phyloP scores from a whole-genome alignment of 1,139 yeast species.

The Pichia sp. region DNA sequence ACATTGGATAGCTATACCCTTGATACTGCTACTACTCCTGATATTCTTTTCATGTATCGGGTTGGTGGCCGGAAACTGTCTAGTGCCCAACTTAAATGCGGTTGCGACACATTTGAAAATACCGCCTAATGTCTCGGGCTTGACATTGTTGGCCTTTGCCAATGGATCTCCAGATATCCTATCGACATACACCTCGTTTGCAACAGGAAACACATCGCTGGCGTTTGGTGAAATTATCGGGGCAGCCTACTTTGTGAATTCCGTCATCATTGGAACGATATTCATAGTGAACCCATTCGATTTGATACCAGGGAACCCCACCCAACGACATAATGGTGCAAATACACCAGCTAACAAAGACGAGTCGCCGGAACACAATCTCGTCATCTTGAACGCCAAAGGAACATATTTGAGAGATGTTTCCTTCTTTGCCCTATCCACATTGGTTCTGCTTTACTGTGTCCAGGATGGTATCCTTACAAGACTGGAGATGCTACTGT shows the following conservation, averaged over 20 bases:
- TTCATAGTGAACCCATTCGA: conserved; percentile 49
- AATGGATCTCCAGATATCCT: conserved; percentile 61
- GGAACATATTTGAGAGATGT: conserved; percentile 53
- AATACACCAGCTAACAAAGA: conserved; percentile 2
- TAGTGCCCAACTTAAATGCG: conserved; percentile 55
- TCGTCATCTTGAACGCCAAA: conserved; percentile 25
- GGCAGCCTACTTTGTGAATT: conserved; percentile 53
- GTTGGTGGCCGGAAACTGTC: conserved; percentile 50
- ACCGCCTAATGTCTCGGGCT: conserved; percentile 58
- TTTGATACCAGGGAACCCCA: conserved; percentile 28
- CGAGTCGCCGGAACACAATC: conserved; percentile 10
- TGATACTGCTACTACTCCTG: conserved; percentile 28
- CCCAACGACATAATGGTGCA: neutral
- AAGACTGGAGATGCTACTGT: conserved; percentile 43
- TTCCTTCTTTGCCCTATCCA: conserved; percentile 48
- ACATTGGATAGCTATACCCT: conserved; percentile 26
- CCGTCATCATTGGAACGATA: conserved; percentile 52
- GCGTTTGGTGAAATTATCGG: conserved; percentile 60
- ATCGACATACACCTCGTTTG: conserved; percentile 53
- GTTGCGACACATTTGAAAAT: conserved; percentile 45
- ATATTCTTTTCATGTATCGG: conserved; percentile 47
- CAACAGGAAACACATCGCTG: conserved; percentile 44
- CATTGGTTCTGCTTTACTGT: conserved; percentile 41
- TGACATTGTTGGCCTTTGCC: conserved; percentile 58
- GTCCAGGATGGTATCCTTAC: conserved; percentile 47